Base-by-base conservation (phyloP, 345 rosid genomes). In the Gossypium raimondii region DNA sequence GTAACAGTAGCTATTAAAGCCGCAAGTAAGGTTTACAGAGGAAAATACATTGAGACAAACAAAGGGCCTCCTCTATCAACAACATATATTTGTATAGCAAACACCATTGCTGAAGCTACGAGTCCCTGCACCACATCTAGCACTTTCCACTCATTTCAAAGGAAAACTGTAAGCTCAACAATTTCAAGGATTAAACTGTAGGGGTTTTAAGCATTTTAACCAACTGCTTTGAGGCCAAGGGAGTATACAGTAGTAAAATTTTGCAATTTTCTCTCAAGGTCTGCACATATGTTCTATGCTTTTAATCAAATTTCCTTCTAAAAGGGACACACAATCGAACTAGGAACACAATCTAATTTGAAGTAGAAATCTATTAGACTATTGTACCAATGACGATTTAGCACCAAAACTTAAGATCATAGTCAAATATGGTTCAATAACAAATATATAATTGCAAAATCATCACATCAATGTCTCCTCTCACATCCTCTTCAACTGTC, bases 11-110 rank as follows among this genome's bases (percentile, higher is more conserved):
- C 91, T 84, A 83, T 74, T 61, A 88, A 2, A 69, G 91, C 95
- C 62, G 88, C 89, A 13, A 90, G 81, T 78, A 90, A 76, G 41
- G 91, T 87, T 76, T 87, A 91, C 44, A 87, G 45, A 72, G 90
- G 92, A 63, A 88, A 61, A 72, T 88, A 87, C 44, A 88, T 86
- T 44, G 91, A 87, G 73, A 88, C 82, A 85, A 90, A 88, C 65
- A 87, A 84, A 13, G 92, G 91, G 29, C 95, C 92, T 72, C 84
- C 91, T 74, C 85, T 82, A 69, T 87, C 85, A 60, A 86, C 87
- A 11, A 87, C 92, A 78, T 83, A 86, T 79, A 88, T 87, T 76
- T 88, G 91, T 59, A 88, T 79, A 6, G 89, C 86, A 82, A 88
- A 90, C 56, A 82, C 87, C 82, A 90, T 84, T 3, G 89, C 94